Conservation (phyloP, 2,329 filamentous ascomycete genomes). For the Colletotrichum sp. region DNA sequence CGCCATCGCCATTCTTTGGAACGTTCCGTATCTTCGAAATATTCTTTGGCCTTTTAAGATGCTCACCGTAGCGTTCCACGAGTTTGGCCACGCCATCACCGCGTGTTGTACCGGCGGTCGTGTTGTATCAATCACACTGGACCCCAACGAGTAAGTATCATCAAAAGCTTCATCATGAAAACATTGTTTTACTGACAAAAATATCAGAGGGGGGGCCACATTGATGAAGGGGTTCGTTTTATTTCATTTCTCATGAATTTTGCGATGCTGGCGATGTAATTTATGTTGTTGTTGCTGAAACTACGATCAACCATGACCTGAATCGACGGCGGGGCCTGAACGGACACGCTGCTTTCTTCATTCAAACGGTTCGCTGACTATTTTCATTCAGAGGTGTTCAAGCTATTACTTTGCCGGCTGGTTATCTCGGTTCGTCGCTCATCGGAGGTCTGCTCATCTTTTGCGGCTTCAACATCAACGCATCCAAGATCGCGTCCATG, state of each 20-base stretch:
- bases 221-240: conserved; percentile 60
- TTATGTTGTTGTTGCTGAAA: not conserved
- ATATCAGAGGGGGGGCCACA: conserved; percentile 62
- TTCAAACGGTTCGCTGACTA: too few relatives aligned
- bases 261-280: not conserved
- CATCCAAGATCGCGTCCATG: conserved; percentile 79
- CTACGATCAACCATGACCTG: not conserved
- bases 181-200: not conserved
- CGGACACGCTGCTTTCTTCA: not conserved
- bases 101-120: conserved; percentile 74
- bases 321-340: not conserved
- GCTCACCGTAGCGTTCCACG: conserved; percentile 84
- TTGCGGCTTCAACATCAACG: conserved; percentile 82
- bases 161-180: not conserved
- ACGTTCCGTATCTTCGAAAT: conserved; percentile 77
- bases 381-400: conserved; percentile 21
- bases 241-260: not conserved
- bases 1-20: conserved; percentile 79
- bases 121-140: conserved; percentile 76
- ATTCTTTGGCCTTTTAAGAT: conserved; percentile 86
- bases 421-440: conserved; percentile 78
- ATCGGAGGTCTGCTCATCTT: conserved; percentile 81
- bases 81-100: conserved; percentile 77
- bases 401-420: conserved; percentile 76
- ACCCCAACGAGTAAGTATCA: conserved; percentile 65